Percentiles rank a stretch among this genome's conserved stretches.
phyloP scores from a whole-genome alignment of 1,139 yeast species.

The Waltiozyma sp. region DNA sequence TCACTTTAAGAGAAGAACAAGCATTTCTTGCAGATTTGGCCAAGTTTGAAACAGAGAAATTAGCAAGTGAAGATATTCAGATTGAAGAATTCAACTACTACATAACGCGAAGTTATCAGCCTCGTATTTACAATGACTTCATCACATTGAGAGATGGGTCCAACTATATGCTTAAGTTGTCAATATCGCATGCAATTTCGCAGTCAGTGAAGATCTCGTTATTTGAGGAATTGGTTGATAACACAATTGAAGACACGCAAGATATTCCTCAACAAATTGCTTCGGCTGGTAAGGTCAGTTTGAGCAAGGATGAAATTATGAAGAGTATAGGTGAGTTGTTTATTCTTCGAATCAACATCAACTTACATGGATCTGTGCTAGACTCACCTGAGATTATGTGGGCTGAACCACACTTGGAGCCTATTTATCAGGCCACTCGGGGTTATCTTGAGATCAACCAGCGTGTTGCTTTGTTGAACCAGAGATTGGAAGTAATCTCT shows the following conservation, averaged over 20 bases:
- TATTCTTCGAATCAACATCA: conserved; percentile 79
- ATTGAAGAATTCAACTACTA: conserved; percentile 91
- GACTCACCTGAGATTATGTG: conserved; percentile 98
- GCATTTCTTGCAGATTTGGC: conserved; percentile 77
- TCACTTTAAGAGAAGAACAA: conserved; percentile 70
- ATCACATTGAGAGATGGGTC: conserved; percentile 85
- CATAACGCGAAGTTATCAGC: conserved; percentile 86
- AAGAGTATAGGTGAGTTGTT: conserved; percentile 92
- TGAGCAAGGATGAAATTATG: conserved; percentile 92
- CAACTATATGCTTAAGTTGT: conserved; percentile 80
- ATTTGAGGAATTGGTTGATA: conserved; percentile 90
- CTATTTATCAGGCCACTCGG: conserved; percentile 91
- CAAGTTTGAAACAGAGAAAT: conserved; percentile 79
- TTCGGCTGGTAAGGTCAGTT: conserved; percentile 84
- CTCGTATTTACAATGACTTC: conserved; percentile 89
- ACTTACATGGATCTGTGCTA: conserved; percentile 86
- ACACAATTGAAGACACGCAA: conserved; percentile 92
- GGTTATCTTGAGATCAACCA: conserved; percentile 92
- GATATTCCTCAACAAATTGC: conserved; percentile 96
- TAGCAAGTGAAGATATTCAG: conserved; percentile 85
- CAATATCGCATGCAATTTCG: conserved; percentile 85
- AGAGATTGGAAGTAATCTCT: conserved; percentile 84
- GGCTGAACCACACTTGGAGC: conserved; percentile 96
- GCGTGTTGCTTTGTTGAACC: conserved; percentile 79
- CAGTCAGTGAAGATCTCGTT: conserved; percentile 89